Evolutionary conservation across 768 basidiomycete species (phyloP).

Genomic region (Polyporus arcularius): DNA sequence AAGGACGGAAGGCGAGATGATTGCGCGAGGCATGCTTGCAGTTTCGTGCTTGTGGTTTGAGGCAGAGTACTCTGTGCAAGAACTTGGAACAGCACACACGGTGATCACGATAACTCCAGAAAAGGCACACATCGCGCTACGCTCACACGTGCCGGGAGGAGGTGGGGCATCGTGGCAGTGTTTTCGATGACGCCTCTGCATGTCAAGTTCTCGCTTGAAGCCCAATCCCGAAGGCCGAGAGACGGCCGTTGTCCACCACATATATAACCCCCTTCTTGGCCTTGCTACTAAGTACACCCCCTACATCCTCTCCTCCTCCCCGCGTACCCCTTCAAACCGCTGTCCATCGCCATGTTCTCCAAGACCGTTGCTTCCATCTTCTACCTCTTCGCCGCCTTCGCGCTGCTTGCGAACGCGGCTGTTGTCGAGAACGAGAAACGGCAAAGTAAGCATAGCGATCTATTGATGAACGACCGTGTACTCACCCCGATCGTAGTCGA

Average conservation of each 20-base stretch:
- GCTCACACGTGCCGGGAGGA: too few relatives aligned
- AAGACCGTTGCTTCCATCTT: conserved; percentile 31
- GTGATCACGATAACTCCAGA: too few relatives aligned
- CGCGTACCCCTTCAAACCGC: not conserved
- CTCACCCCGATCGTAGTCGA: conserved; percentile 27
- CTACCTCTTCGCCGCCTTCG: conserved; percentile 22
- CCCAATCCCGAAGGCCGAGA: too few relatives aligned
- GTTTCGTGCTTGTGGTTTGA: too few relatives aligned
- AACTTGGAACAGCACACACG: not conserved
- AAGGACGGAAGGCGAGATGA: conserved; percentile 96
- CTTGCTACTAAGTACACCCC: conserved; percentile 15
- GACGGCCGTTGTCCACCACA: not conserved
- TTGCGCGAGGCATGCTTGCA: conserved; percentile 73
- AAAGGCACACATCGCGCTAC: too few relatives aligned
- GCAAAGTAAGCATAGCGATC: conserved; percentile 38
- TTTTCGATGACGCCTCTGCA: not conserved
- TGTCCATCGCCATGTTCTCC: conserved; percentile 36
- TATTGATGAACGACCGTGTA: not conserved
- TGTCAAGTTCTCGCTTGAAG: too few relatives aligned
- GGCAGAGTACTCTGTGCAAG: not conserved
- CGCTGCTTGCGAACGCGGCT: conserved; percentile 33
- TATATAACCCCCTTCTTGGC: conserved; percentile 4
- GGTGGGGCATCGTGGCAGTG: too few relatives aligned
- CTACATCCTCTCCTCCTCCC: not conserved
- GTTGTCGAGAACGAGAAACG: conserved; percentile 42